phyloP scores from a whole-genome alignment of 257 asterid genomes.

The Solanum microdontum region DNA sequence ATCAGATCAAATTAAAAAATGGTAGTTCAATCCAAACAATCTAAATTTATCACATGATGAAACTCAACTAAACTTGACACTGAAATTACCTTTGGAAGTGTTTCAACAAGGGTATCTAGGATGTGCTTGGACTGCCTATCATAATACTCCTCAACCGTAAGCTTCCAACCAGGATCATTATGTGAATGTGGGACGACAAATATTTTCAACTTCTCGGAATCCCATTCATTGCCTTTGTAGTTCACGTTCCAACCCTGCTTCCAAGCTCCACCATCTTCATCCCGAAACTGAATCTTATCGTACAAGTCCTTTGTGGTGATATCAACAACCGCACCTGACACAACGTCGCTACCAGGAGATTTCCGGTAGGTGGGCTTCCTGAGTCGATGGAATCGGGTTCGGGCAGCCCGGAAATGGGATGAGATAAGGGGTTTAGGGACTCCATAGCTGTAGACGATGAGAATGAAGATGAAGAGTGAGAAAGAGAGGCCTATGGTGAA shows the following conservation, averaged over 20 bases:
- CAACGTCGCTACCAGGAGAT: slow-evolving; percentile 35
- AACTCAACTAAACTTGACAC: background rate
- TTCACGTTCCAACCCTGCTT: slow-evolving; percentile 94
- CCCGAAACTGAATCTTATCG: slow-evolving; percentile 81
- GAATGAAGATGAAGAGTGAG: slow-evolving; percentile 45
- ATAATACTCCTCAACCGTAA: slow-evolving; percentile 90
- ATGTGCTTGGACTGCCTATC: slow-evolving; percentile 84
- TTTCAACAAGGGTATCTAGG: slow-evolving; percentile 1
- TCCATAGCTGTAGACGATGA: slow-evolving; percentile 54
- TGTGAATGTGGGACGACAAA: slow-evolving; percentile 98
- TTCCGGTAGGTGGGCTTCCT: slow-evolving; percentile 47
- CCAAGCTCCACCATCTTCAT: slow-evolving; percentile 97
- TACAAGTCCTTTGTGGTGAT: slow-evolving; percentile 75
- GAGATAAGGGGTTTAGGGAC: slow-evolving; percentile 48
- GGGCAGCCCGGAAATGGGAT: slow-evolving; percentile 34
- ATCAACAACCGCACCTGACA: slow-evolving; percentile 59
- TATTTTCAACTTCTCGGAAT: slow-evolving; percentile 79
- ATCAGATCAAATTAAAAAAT: background rate
- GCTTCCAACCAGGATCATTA: slow-evolving; percentile 97
- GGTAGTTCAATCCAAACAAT: background rate
- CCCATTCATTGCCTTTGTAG: slow-evolving; percentile 87
- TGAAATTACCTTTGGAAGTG: background rate
- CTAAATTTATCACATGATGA: background rate
- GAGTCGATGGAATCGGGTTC: slow-evolving; percentile 27
- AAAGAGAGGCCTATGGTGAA: slow-evolving; percentile 68